Evolutionary conservation across 768 basidiomycete species (phyloP).

Genomic region (Thelephora ganbajun): DNA sequence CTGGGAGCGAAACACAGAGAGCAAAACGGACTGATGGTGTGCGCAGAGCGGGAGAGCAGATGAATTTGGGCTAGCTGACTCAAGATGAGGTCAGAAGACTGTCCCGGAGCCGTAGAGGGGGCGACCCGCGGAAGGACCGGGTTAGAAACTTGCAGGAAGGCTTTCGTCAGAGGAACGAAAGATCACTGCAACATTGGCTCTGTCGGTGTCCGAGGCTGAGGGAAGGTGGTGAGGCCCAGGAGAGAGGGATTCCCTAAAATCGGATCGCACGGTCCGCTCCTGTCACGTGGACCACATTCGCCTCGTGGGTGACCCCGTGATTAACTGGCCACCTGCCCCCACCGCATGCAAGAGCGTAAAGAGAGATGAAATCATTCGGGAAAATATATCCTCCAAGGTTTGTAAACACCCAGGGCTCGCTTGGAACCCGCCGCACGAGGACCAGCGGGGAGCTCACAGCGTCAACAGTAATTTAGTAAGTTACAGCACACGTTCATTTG

Average conservation of each 20-base stretch:
- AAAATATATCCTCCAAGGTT: no score
- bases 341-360: no score
- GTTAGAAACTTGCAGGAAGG: neutral
- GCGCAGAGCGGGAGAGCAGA: slow-evolving; percentile 5
- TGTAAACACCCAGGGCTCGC: no score
- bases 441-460: neutral
- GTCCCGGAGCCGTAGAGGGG: neutral
- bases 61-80: neutral
- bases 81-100: neutral
- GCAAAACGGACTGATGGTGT: slow-evolving; percentile 5
- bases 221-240: neutral
- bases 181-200: neutral
- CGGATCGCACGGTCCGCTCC: neutral
- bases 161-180: neutral
- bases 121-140: neutral
- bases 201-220: neutral
- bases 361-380: no score
- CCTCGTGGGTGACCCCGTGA: neutral
- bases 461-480: neutral
- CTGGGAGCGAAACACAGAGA: neutral
- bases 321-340: no score
- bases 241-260: neutral
- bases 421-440: no score
- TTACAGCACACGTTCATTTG: no score
- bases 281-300: neutral